A percentile compares a stretch with the other conserved stretches of the same genome.
Evolutionary conservation across 1,284 basidiomycete genomes (phyloP).

Genomic region (Pholiota adiposa): DNA sequence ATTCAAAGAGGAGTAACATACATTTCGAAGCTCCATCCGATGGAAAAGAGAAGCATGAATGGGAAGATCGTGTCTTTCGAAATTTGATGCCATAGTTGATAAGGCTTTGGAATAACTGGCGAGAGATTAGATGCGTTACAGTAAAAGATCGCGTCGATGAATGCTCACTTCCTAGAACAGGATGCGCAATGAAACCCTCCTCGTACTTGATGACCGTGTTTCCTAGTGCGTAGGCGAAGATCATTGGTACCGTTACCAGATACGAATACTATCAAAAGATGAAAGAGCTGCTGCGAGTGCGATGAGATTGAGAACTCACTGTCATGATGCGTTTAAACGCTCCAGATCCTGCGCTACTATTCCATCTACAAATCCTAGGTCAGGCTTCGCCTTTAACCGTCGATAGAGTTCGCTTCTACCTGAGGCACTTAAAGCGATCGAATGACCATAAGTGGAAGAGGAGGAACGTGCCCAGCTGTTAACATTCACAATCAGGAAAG

Average conservation of each 20-base stretch:
- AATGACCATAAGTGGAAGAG: constrained; percentile 78
- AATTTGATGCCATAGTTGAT: constrained; percentile 53
- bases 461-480: constrained; percentile 64
- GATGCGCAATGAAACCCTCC: constrained; percentile 58
- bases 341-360: constrained; percentile 63
- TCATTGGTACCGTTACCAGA: constrained; percentile 61
- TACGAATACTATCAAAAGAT: constrained; percentile 66
- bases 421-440: constrained; percentile 74
- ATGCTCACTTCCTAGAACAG: constrained; percentile 54
- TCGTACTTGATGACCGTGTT: constrained; percentile 72
- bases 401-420: constrained; percentile 36
- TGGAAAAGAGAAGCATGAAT: constrained; percentile 60
- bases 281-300: neutral
- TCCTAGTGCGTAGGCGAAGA: constrained; percentile 62
- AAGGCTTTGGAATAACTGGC: constrained; percentile 71
- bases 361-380: constrained; percentile 54
- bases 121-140: neutral
- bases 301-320: constrained; percentile 42
- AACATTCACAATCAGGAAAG: neutral
- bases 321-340: constrained; percentile 84
- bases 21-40: constrained; percentile 77
- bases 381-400: neutral
- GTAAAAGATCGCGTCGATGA: neutral
- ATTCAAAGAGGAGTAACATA: constrained; percentile 36
- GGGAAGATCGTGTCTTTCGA: constrained; percentile 60